phyloP scores from a whole-genome alignment of 768 basidiomycete genomes.

The Solioccasus polychromus region DNA sequence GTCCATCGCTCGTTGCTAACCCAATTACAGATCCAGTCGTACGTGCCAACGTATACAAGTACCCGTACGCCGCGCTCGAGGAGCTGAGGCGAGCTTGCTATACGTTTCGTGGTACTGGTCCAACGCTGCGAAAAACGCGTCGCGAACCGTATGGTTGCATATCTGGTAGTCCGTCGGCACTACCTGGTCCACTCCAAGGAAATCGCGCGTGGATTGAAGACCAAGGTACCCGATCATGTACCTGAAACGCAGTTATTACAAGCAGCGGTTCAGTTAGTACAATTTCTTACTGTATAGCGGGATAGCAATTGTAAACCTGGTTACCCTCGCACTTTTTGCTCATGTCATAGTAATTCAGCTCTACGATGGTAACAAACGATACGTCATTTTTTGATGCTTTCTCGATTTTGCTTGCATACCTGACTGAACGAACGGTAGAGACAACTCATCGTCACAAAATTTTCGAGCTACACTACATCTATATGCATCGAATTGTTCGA shows the following conservation, averaged over 20 bases:
- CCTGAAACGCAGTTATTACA: slow-evolving; percentile 28
- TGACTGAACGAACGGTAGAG: no score
- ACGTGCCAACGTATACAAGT: slow-evolving; percentile 66
- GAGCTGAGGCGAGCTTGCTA: slow-evolving; percentile 39
- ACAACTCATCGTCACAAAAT: slow-evolving; percentile 61
- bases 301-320: slow-evolving; percentile 68
- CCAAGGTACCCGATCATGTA: slow-evolving; percentile 60
- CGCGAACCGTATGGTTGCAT: slow-evolving; percentile 40
- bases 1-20: slow-evolving; percentile 73
- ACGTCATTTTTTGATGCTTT: no score
- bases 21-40: slow-evolving; percentile 77
- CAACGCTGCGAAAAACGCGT: slow-evolving; percentile 42
- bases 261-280: no score
- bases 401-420: no score
- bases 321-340: slow-evolving; percentile 51
- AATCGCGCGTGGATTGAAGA: slow-evolving; percentile 44
- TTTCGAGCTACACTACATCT: slow-evolving; percentile 60
- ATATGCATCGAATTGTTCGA: slow-evolving; percentile 62
- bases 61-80: slow-evolving; percentile 71
- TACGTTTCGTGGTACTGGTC: slow-evolving; percentile 36
- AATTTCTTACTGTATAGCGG: slow-evolving; percentile 46
- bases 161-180: no score
- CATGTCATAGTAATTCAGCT: slow-evolving; percentile 66
- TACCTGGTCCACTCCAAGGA: slow-evolving; percentile 68
- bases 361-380: no score